Conservation (phyloP, 2,329 filamentous ascomycete genomes). For the Aspergillus ochraceus region DNA sequence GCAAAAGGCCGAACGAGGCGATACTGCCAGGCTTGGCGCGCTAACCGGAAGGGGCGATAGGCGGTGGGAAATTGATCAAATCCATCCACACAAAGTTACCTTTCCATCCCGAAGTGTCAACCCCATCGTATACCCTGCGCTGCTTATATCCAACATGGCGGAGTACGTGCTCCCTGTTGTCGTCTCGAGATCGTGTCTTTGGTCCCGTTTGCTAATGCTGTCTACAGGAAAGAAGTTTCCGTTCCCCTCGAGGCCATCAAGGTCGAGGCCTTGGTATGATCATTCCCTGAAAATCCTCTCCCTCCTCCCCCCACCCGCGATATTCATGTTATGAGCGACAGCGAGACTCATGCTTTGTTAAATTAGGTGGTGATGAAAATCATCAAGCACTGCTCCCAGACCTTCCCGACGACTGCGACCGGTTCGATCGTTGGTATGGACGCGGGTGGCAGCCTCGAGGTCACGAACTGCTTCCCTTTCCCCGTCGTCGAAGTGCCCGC, state of each 20-base stretch:
- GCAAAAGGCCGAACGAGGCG: neutral
- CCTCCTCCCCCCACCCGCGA: slow-evolving; percentile 27
- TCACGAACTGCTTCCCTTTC: slow-evolving; percentile 96
- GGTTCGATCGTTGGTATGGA: slow-evolving; percentile 95
- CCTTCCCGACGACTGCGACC: slow-evolving; percentile 85
- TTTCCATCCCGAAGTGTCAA: slow-evolving; percentile 12
- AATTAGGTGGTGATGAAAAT: slow-evolving; percentile 91
- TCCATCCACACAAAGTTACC: slow-evolving; percentile 34
- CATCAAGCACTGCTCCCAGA: slow-evolving; percentile 87
- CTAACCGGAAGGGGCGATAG: slow-evolving; percentile 25
- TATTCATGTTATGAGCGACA: slow-evolving; percentile 8
- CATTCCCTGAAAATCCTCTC: slow-evolving; percentile 31
- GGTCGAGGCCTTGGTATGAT: slow-evolving; percentile 85
- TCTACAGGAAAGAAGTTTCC: slow-evolving; percentile 63
- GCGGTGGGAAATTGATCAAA: slow-evolving; percentile 31
- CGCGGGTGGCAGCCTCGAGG: slow-evolving; percentile 72
- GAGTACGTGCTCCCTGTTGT: slow-evolving; percentile 24
- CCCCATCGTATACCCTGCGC: slow-evolving; percentile 20
- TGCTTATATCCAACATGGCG: slow-evolving; percentile 31
- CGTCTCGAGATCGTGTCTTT: neutral
- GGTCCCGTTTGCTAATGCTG: slow-evolving; percentile 18
- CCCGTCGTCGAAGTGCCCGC: slow-evolving; percentile 73
- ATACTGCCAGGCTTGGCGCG: slow-evolving; percentile 23
- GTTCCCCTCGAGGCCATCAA: slow-evolving; percentile 80
- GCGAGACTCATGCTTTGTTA: slow-evolving; percentile 24